phyloP scores from a whole-genome alignment of 2,329 filamentous ascomycete genomes.

The Fusarium cyanostomum region DNA sequence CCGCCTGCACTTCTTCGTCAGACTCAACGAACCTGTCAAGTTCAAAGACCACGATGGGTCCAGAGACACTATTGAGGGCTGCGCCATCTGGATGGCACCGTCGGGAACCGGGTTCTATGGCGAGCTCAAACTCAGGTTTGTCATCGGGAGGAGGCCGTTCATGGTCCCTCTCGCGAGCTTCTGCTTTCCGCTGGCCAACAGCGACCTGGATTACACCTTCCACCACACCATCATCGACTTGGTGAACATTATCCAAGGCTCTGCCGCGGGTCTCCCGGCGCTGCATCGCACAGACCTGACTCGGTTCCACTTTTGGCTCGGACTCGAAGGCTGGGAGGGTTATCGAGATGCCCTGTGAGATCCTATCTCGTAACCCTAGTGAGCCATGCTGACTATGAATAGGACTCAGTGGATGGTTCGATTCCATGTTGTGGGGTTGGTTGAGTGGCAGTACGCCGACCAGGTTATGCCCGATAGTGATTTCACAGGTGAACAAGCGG shows the following conservation, averaged over 20 bases:
- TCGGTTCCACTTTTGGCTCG: slow-evolving; percentile 5
- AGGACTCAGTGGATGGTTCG: slow-evolving; percentile 31
- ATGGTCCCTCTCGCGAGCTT: slow-evolving; percentile 5
- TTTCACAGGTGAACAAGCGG: not conserved
- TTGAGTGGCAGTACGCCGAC: slow-evolving; percentile 4
- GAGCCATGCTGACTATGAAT: not conserved
- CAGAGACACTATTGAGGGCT: not conserved
- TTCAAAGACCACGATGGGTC: not conserved
- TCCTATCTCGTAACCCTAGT: accelerated
- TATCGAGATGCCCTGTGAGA: slow-evolving; percentile 19
- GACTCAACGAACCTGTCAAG: not conserved
- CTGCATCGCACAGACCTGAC: not conserved
- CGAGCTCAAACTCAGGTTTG: slow-evolving; percentile 7
- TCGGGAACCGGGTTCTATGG: not conserved
- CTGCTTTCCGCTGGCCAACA: not conserved
- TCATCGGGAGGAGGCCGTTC: not conserved
- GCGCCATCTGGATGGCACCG: slow-evolving; percentile 21
- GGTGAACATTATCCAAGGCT: slow-evolving; percentile 11
- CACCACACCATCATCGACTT: slow-evolving; percentile 10
- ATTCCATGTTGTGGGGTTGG: not conserved
- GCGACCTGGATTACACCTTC: not conserved
- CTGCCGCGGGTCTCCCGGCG: not conserved
- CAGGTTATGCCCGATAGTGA: not conserved
- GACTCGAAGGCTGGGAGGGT: not conserved
- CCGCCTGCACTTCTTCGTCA: not conserved